A percentile compares a stretch with the other conserved stretches of the same genome.
Evolutionary conservation across 306 rosid genomes (phyloP).

Genomic region (Alnus rubra): DNA sequence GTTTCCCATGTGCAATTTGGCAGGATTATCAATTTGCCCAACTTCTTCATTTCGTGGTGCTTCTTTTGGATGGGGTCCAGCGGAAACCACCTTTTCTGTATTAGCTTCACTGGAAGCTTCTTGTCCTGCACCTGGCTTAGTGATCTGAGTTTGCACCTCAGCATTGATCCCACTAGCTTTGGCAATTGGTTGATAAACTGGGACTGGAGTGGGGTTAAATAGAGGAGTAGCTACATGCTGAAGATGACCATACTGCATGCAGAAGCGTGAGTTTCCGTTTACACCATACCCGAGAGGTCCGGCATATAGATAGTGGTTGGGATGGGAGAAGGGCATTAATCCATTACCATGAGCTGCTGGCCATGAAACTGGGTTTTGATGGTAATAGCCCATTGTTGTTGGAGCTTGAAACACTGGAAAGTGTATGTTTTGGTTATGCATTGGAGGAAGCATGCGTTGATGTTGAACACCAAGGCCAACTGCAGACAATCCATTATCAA

Average conservation of each 20-base stretch:
- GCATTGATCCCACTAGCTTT: conserved; percentile 44
- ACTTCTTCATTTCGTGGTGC: conserved; percentile 40
- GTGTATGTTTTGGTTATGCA: conserved; percentile 62
- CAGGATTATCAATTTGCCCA: conserved; percentile 42
- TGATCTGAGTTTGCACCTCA: conserved; percentile 45
- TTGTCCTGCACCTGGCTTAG: conserved; percentile 46
- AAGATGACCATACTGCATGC: conserved; percentile 78
- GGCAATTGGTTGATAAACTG: conserved; percentile 69
- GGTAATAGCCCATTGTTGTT: conserved; percentile 76
- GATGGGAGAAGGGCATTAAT: conserved; percentile 63
- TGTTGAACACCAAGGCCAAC: conserved; percentile 59
- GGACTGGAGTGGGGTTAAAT: conserved; percentile 55
- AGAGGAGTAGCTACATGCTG: conserved; percentile 70
- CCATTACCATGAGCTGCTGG: conserved; percentile 67
- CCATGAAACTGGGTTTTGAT: conserved; percentile 90
- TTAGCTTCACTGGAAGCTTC: conserved; percentile 46
- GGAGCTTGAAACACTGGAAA: conserved; percentile 76
- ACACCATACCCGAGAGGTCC: conserved; percentile 81
- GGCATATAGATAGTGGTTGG: conserved; percentile 69
- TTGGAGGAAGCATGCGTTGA: conserved; percentile 53
- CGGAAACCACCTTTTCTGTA: conserved; percentile 41
- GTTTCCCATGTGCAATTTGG: conserved; percentile 44
- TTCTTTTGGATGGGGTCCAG: conserved; percentile 43
- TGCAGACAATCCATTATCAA: conserved; percentile 54
- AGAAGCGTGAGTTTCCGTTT: conserved; percentile 69